Percentiles rank a stretch among this genome's conserved stretches.
Evolutionary conservation across 2,329 filamentous ascomycete species (phyloP).

Genomic region (Helminthosporium solani): DNA sequence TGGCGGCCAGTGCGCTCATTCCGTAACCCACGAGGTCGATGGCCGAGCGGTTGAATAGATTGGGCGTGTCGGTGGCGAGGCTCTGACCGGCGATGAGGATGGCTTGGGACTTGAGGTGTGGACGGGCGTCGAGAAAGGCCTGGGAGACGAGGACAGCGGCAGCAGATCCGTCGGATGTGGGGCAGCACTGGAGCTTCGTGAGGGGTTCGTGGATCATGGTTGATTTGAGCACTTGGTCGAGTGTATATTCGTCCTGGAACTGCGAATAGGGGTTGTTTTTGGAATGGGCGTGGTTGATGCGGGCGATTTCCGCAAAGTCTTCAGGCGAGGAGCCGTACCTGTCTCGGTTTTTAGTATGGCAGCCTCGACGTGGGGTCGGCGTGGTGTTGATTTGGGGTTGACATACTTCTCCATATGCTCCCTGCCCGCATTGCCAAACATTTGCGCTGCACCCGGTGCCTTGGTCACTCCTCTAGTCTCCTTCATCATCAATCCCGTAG

Average conservation of each 20-base stretch:
- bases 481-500: conserved; percentile 74
- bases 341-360: neutral
- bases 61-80: conserved; percentile 79
- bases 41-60: conserved; percentile 73
- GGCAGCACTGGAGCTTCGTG: conserved; percentile 98
- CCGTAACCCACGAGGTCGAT: conserved; percentile 89
- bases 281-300: conserved; percentile 90
- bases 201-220: conserved; percentile 81
- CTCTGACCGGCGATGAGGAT: conserved; percentile 85
- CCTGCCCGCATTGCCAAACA: conserved; percentile 90
- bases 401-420: conserved; percentile 92
- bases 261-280: conserved; percentile 96
- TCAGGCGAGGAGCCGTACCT: conserved; percentile 78
- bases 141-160: conserved; percentile 88
- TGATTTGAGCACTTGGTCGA: conserved; percentile 74
- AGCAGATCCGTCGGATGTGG: conserved; percentile 88
- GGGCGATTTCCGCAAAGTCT: conserved; percentile 93
- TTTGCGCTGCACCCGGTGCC: conserved; percentile 81
- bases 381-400: neutral
- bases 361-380: no score
- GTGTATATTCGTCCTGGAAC: conserved; percentile 88
- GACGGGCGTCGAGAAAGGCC: conserved; percentile 80
- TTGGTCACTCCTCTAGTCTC: conserved; percentile 78
- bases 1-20: conserved; percentile 74
- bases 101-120: conserved; percentile 79